Evolutionary conservation across 2,329 filamentous ascomycete species (phyloP), one percentile per base, ranked within the genome.

Genomic region (Calonectria honghensis): DNA sequence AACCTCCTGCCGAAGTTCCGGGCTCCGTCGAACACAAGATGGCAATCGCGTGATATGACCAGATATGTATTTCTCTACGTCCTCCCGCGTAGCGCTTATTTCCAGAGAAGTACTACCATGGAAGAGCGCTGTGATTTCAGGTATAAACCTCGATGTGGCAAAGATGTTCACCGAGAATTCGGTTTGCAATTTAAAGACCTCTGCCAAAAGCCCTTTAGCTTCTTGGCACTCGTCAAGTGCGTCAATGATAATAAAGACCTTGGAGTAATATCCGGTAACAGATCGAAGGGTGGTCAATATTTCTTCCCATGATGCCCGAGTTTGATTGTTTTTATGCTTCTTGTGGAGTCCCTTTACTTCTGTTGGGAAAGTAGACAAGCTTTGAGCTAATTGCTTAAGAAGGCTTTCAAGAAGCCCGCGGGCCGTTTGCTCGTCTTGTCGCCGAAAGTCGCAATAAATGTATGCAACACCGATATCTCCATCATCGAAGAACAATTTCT

Each of bases 161-260:
- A 54, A 32, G 4, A 54, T 18, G 27, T 54, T 54, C 14, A 20
- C 51, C 0, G 18, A 20, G 16, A 14, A 10, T 29, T 10, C 18
- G 4, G 4, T 20, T 16, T 54, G 13, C 11, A 54, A 18, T 1
- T 32, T 18, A 11, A 54, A 32, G 6, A 54, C 2, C 27, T 54
- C 51, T 10, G 27, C 16, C 16, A 54, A 10, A 32, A 54, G 16
- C 16, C 18, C 18, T 54, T 20, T 54, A 45, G 39, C 52, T 20
- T 37, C 52, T 57, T 35, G 31, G 9, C 31, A 57, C 32, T 57
- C 52, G 31, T 57, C 31, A n/a, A 57, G 52, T 37, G 52, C 52
- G 37, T 57, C 31, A 32, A 32, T 32, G 31, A 32, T 4, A 32
- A 32, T 32, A 32, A 32, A 32, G 4, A 9, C 9, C 31, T 9